Conservation (phyloP, 768 basidiomycete species). For the Trametes meyenii region DNA sequence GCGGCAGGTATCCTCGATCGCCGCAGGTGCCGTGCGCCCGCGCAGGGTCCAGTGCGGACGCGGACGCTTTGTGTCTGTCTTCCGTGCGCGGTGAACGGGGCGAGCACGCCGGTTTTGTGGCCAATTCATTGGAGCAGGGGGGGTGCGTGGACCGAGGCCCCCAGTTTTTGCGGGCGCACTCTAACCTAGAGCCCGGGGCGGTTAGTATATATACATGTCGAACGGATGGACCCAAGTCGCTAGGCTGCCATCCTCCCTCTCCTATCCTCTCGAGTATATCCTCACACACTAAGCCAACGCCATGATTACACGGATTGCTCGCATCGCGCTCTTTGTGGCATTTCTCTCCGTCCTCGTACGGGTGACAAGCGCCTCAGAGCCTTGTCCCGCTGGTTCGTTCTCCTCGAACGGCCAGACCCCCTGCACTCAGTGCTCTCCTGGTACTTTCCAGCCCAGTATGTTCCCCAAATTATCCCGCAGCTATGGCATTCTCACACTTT, state of each 20-base stretch:
- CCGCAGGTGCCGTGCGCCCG: not conserved
- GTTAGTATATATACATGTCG: too few relatives aligned
- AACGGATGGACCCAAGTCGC: too few relatives aligned
- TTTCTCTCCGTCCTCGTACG: not conserved
- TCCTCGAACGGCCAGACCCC: constrained; percentile 16
- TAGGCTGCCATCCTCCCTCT: not conserved
- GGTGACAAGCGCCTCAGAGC: not conserved
- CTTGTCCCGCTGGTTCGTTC: constrained; percentile 23
- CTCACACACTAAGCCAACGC: not conserved
- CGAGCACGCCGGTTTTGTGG: not conserved
- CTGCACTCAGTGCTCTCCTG: constrained; percentile 13
- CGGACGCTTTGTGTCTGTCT: not conserved
- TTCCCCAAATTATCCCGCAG: not conserved
- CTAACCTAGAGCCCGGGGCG: too few relatives aligned
- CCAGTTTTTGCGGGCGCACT: too few relatives aligned
- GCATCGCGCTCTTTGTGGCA: not conserved
- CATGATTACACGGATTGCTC: not conserved
- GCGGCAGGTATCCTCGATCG: constrained; percentile 13
- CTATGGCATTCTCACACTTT: not conserved
- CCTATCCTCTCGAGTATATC: not conserved
- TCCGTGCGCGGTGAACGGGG: too few relatives aligned
- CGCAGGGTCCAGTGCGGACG: not conserved
- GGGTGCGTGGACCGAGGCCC: too few relatives aligned
- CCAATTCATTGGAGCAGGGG: too few relatives aligned
- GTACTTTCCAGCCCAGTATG: constrained; percentile 16